A percentile compares a stretch with the other conserved stretches of the same genome.
Evolutionary conservation across 805 yeast genomes (phyloP).

Genomic region (Kodamaea kakaduensis): DNA sequence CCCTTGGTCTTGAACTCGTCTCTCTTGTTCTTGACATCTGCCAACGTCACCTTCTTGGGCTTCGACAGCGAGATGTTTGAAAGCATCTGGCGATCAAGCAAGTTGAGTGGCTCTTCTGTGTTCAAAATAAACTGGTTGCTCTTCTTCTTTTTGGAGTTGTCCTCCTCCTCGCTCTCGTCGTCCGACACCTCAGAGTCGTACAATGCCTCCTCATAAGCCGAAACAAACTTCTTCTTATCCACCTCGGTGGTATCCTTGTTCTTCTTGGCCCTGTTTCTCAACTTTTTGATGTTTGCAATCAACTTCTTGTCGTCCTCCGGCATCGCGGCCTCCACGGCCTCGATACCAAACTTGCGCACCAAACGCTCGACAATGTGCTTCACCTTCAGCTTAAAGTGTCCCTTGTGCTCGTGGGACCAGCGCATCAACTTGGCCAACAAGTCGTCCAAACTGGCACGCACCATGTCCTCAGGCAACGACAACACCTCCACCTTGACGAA

Average conservation of each 20-base stretch:
- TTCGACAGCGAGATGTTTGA: slow-evolving; percentile 86
- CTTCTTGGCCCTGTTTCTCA: slow-evolving; percentile 79
- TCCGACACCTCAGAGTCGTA: slow-evolving; percentile 68
- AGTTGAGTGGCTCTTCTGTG: slow-evolving; percentile 77
- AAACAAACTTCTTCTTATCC: slow-evolving; percentile 54
- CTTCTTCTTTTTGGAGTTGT: slow-evolving; percentile 27
- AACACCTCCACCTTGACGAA: slow-evolving; percentile 87
- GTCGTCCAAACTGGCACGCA: slow-evolving; percentile 61
- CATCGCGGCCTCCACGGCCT: slow-evolving; percentile 71
- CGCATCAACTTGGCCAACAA: slow-evolving; percentile 70
- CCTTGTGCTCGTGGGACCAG: slow-evolving; percentile 95
- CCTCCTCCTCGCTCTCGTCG: slow-evolving; percentile 39
- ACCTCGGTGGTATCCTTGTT: slow-evolving; percentile 49
- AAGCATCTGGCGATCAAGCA: slow-evolving; percentile 78
- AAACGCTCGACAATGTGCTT: slow-evolving; percentile 91
- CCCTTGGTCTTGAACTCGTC: slow-evolving; percentile 48
- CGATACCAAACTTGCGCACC: slow-evolving; percentile 87
- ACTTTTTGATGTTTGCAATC: slow-evolving; percentile 78
- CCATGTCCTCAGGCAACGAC: slow-evolving; percentile 73
- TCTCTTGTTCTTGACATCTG: slow-evolving; percentile 32
- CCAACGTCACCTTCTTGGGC: slow-evolving; percentile 58
- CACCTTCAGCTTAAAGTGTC: slow-evolving; percentile 89
- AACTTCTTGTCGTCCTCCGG: slow-evolving; percentile 89
- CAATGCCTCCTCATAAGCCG: slow-evolving; percentile 90
- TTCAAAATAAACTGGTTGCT: slow-evolving; percentile 71